Evolutionary conservation across 2,329 filamentous ascomycete species (phyloP).

Genomic region (Cladophialophora psammophila): DNA sequence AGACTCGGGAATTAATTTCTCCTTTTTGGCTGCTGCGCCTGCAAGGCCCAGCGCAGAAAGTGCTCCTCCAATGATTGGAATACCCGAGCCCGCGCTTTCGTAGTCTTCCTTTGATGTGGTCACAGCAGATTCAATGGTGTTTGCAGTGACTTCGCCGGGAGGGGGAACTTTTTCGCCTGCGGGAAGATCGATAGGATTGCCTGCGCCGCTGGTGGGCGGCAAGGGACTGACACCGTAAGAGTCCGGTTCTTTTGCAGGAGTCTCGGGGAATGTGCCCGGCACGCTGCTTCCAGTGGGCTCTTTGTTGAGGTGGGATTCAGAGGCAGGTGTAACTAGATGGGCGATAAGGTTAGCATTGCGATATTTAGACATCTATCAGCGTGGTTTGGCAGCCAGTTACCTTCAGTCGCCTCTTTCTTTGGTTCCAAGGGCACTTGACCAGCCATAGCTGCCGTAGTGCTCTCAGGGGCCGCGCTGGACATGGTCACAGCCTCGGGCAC

Average conservation of each 20-base stretch:
- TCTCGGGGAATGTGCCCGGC: conserved; percentile 76
- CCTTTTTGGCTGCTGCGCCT: conserved; percentile 63
- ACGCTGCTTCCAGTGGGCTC: conserved; percentile 50
- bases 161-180: conserved; percentile 81
- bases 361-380: conserved; percentile 51
- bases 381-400: conserved; percentile 23
- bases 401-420: conserved; percentile 38
- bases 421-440: conserved; percentile 46
- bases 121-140: conserved; percentile 72
- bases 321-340: conserved; percentile 22
- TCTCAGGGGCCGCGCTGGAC: conserved; percentile 72
- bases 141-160: conserved; percentile 66
- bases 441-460: conserved; percentile 69
- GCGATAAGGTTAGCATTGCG: conserved; percentile 64
- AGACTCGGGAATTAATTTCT: conserved; percentile 80
- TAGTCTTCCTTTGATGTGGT: conserved; percentile 83
- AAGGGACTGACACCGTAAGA: conserved; percentile 61
- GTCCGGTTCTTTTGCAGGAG: conserved; percentile 56
- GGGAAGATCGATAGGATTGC: conserved; percentile 81
- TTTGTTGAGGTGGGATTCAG: conserved; percentile 19
- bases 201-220: conserved; percentile 63
- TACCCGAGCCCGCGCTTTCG: conserved; percentile 68
- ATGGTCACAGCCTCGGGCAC: conserved; percentile 43
- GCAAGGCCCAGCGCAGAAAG: conserved; percentile 52
- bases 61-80: conserved; percentile 53